phyloP scores from a whole-genome alignment of 148 eudicot genomes.

The Amaranthus cruentus region DNA sequence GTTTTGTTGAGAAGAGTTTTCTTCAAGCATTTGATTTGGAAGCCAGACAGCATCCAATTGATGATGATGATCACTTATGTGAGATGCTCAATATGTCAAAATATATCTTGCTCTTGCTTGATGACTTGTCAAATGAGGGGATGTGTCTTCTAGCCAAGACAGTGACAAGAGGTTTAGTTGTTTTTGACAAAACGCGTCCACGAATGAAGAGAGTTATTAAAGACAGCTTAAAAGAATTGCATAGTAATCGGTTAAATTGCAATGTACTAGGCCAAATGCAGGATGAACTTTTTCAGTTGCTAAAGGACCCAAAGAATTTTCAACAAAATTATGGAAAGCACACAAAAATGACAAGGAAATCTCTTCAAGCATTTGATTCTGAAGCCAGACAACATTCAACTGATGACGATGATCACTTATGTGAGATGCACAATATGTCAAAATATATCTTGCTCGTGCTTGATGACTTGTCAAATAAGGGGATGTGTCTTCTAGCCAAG shows the following conservation, averaged over 20 bases:
- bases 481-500: conserved; percentile 48
- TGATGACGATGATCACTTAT: conserved; percentile 22
- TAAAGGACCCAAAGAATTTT: conserved; percentile 47
- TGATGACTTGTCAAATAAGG: conserved; percentile 58
- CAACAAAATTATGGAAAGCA: conserved; percentile 15
- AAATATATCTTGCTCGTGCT: conserved; percentile 37
- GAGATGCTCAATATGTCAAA: conserved; percentile 21
- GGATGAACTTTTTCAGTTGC: conserved; percentile 30
- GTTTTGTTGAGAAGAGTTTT: conserved; percentile 39
- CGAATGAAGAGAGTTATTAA: conserved; percentile 58
- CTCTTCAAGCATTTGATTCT: conserved; percentile 31
- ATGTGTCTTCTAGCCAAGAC: conserved; percentile 45
- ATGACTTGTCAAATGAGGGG: conserved; percentile 54
- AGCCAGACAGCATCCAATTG: conserved; percentile 8
- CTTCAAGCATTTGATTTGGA: conserved; percentile 30
- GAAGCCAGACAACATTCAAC: conserved; percentile 8
- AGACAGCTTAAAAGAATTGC: conserved; percentile 29
- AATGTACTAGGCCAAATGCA: conserved; percentile 15
- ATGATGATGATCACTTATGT: conserved; percentile 22
- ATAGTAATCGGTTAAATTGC: conserved; percentile 16
- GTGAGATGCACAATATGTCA: conserved; percentile 19
- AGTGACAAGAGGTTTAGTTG: conserved; percentile 38
- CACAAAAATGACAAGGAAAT: conserved; percentile 26
- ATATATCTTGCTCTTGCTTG: conserved; percentile 38
- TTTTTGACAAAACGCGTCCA: conserved; percentile 51